These are phyloP conservation scores for Colletotrichum spaethianum DNA, from an alignment of 2,329 filamentous ascomycete species.

Conservation along the genomic window DNA sequence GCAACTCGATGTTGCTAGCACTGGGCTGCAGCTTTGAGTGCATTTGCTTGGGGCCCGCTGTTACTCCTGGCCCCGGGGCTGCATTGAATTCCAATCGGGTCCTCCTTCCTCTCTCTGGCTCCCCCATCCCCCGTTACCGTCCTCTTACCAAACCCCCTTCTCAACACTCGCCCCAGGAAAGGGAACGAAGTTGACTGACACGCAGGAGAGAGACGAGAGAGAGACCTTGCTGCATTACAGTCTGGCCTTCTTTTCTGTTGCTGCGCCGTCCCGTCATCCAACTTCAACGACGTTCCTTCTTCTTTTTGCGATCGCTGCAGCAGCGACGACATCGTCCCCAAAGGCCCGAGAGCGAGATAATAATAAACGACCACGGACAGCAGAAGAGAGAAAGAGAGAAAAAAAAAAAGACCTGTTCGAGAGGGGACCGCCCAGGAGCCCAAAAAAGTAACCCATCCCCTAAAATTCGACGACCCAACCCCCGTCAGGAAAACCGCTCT, in stretches of 20 bases:
- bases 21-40: constrained; percentile 18
- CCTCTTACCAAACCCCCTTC: constrained; percentile 23
- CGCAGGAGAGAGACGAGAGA: constrained; percentile 3
- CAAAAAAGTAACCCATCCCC: constrained; percentile 28
- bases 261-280: neutral
- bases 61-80: constrained; percentile 21
- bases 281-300: constrained; percentile 16
- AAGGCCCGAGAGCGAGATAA: constrained; percentile 33
- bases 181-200: constrained; percentile 28
- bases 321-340: constrained; percentile 1
- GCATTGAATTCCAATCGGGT: constrained; percentile 13
- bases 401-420: constrained; percentile 11
- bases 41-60: constrained; percentile 28
- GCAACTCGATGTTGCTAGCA: neutral
- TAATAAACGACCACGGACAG: constrained; percentile 28
- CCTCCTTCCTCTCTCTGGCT: constrained; percentile 2
- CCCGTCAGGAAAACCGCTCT: constrained; percentile 35
- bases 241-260: constrained; percentile 2
- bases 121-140: constrained; percentile 18
- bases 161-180: constrained; percentile 21
- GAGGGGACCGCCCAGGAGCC: constrained; percentile 17
- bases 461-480: constrained; percentile 38
- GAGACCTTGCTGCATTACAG: neutral
- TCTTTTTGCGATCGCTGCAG: constrained; percentile 1
- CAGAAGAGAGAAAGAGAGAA: neutral